Evolutionary conservation across 83 land plant genomes (phyloP).

Genomic region (Thuja plicata): DNA sequence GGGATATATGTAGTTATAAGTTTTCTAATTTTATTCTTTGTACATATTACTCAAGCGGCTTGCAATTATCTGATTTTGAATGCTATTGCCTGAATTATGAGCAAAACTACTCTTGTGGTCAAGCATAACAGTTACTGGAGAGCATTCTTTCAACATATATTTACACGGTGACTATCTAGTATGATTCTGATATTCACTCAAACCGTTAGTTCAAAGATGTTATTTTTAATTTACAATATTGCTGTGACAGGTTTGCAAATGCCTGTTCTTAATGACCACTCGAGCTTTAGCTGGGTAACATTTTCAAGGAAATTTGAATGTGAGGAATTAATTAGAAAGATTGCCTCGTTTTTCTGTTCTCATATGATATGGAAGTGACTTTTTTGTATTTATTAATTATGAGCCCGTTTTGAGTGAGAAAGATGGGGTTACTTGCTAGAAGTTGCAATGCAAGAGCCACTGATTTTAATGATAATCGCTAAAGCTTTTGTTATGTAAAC

Average conservation of each 20-base stretch:
- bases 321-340: background rate
- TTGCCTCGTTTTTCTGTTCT: background rate
- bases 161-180: background rate
- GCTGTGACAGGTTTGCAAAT: background rate
- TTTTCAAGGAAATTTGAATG: background rate
- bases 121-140: background rate
- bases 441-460: background rate
- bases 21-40: slow-evolving; percentile 9
- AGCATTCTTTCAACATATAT: background rate
- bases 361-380: background rate
- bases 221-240: background rate
- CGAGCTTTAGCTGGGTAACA: background rate
- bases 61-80: background rate
- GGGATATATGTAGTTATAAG: background rate
- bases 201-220: background rate
- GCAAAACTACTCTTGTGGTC: background rate
- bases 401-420: background rate
- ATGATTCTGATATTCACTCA: background rate
- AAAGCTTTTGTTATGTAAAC: background rate
- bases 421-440: background rate
- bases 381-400: background rate
- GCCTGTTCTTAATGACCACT: background rate
- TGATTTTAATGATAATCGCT: background rate
- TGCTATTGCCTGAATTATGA: background rate
- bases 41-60: slow-evolving; percentile 7